Evolutionary conservation across 257 asterid genomes (phyloP).

Genomic region (Lithospermum erythrorhizon): DNA sequence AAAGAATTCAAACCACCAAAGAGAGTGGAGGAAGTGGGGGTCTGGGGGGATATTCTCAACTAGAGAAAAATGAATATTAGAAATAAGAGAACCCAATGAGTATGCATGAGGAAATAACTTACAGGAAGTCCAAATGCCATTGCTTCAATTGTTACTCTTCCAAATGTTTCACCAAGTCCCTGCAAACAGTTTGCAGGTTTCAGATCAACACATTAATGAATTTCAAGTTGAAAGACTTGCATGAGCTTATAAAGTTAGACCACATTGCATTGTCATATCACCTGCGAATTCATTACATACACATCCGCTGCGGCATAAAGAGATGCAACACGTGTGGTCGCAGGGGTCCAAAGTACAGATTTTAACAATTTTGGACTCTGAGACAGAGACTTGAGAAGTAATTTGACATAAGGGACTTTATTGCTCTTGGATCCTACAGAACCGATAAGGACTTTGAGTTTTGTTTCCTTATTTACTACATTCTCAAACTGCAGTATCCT

Average conservation of each 20-base stretch:
- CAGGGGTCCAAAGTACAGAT: conserved; percentile 88
- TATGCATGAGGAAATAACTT: conserved; percentile 19
- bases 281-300: conserved; percentile 97
- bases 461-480: conserved; percentile 20
- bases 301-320: conserved; percentile 94
- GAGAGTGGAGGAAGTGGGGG: not conserved
- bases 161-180: conserved; percentile 99
- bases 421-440: conserved; percentile 94
- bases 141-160: conserved; percentile 97
- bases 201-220: not conserved
- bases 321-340: conserved; percentile 89
- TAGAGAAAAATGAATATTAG: too few species aligned
- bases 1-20: not conserved
- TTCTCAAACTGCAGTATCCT: conserved; percentile 27
- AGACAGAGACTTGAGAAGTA: conserved; percentile 55
- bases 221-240: not conserved
- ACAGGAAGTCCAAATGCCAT: conserved; percentile 99
- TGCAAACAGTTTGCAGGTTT: conserved; percentile 17
- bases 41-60: too few species aligned
- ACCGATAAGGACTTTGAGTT: conserved; percentile 72
- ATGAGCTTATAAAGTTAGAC: not conserved
- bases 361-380: conserved; percentile 50
- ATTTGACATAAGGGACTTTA: conserved; percentile 64
- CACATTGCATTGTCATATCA: conserved; percentile 11
- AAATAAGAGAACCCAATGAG: not conserved